Evolutionary conservation across 164 flowering plant species (phyloP).

Genomic region (Sedum album): DNA sequence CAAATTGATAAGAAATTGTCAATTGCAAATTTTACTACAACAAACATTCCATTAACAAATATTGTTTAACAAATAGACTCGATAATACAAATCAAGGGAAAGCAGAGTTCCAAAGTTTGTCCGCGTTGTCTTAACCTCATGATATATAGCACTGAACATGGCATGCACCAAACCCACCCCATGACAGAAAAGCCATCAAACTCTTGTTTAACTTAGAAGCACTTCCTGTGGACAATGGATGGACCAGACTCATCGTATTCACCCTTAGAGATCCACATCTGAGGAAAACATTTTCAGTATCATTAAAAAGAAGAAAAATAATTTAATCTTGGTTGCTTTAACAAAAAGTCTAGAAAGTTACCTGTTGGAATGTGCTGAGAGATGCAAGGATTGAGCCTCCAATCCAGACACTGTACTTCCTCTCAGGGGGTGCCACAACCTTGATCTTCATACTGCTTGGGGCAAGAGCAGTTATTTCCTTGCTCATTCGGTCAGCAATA

Average conservation of each 20-base stretch:
- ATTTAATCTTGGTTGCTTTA: no score
- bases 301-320: no score
- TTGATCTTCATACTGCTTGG: neutral
- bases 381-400: neutral
- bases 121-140: no score
- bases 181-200: neutral
- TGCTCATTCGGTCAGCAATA: neutral
- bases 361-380: neutral
- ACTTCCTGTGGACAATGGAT: neutral
- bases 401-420: neutral
- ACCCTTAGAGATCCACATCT: neutral
- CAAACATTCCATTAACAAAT: no score
- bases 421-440: neutral
- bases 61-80: no score
- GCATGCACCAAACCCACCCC: no score
- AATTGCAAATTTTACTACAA: no score
- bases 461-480: neutral
- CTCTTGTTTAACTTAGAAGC: conserved; percentile 1
- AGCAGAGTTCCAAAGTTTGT: no score
- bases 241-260: neutral
- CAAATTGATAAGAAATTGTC: no score
- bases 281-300: neutral
- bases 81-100: no score
- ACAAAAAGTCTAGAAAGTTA: neutral
- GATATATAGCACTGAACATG: no score